Percentiles rank a stretch among this genome's conserved stretches.
These are phyloP conservation scores for Anthoceros angustus DNA, from an alignment of 225 moss, liverwort and hornwort genomes.

Conservation along the genomic window DNA sequence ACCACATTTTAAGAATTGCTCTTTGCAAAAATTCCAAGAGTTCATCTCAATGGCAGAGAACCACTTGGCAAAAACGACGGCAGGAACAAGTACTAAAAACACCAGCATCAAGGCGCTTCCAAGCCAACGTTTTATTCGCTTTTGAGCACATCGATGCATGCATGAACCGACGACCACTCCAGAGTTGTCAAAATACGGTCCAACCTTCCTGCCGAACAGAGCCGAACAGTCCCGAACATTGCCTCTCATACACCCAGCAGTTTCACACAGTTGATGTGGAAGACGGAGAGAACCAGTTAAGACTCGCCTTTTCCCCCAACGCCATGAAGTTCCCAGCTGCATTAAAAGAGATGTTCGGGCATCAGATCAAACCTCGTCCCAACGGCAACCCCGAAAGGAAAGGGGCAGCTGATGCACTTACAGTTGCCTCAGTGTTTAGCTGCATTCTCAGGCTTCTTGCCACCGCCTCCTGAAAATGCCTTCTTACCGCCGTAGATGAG, in stretches of 20 bases:
- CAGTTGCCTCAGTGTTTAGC: not conserved
- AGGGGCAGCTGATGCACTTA: not conserved
- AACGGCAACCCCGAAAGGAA: not conserved
- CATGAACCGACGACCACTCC: not conserved
- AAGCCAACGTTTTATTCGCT: not conserved
- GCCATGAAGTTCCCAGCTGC: not conserved
- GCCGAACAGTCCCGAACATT: not conserved
- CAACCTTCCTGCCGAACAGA: not conserved
- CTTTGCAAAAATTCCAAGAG: no score
- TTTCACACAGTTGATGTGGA: no score
- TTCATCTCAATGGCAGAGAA: not conserved
- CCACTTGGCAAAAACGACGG: not conserved
- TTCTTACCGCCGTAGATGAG: slow-evolving; percentile 77
- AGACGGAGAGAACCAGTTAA: no score
- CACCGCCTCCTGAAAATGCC: slow-evolving; percentile 44
- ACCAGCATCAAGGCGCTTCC: not conserved
- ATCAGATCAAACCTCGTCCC: not conserved
- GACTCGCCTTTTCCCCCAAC: no score
- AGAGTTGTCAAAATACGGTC: not conserved
- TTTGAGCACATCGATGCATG: not conserved
- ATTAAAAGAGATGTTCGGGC: not conserved
- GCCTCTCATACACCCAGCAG: no score
- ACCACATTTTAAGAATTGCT: no score
- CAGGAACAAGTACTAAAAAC: not conserved
- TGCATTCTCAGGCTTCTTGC: not conserved